Base-by-base conservation (phyloP, 139 green algal genomes). In the Micromonas commoda region DNA sequence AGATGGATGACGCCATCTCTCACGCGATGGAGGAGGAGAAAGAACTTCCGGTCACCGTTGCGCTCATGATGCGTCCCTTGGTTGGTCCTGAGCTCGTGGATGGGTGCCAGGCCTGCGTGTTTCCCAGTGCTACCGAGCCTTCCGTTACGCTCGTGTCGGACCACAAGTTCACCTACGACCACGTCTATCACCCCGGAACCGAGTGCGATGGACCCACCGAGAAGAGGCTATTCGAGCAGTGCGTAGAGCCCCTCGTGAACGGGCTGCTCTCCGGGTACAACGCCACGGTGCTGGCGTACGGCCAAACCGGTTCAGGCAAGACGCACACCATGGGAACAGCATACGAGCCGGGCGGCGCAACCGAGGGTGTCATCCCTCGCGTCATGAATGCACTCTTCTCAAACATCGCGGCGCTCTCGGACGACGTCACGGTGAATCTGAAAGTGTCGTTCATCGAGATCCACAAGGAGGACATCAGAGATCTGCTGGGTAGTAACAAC, bases 241-340 rank as follows among this genome's bases (percentile, higher is more conserved):
- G 38, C 57, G 54, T 68, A 23, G 1, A 54, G 39, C 24, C 26
- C 2, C 35, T 81, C 1, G 64, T 76, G 21, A 13, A 32, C 2
- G 69, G 64, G 21, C 29, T 68, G 16, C 39, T 76, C 1, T 39
- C 26, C 1, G 77, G 77, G 20, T 77, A 60, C 32, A 81, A 81
- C 67, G 63, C 28, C 23, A 77, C 35, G 24, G 64, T 81, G 2
- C 52, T 81, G 29, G 77, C 77, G 2, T 81, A 81, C 67, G 77
- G 77, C 31, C 77, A 81, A 32, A 81, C 77, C 16, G 77, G 77
- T 20, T 61, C 24, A 0, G 77, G 77, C 28, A 81, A 81, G 77
- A 76, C 77, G 66, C 67, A 81, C 34, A 78, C 67, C 13, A 81
- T 81, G 77, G 72, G 72, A 20, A 78, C 52, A 52, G 6, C 63